phyloP scores from a whole-genome alignment of 176 grass and related monocot genomes.

The Lolium perenne region DNA sequence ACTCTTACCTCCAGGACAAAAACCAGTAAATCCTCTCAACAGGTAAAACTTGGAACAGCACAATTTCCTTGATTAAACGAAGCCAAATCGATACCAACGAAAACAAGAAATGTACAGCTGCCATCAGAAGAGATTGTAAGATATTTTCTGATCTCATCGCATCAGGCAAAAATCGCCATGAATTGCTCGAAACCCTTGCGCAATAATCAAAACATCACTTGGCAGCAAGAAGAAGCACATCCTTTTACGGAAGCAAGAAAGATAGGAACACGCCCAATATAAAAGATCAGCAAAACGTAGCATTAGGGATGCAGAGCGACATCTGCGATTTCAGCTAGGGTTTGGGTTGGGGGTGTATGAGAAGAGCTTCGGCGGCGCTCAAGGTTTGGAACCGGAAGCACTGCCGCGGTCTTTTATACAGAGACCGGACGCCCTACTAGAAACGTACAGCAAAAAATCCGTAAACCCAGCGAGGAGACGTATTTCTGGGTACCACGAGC shows the following conservation, averaged over 20 bases:
- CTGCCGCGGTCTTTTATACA: not conserved
- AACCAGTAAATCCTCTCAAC: not conserved
- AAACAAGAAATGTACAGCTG: not conserved
- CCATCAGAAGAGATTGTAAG: constrained; percentile 52
- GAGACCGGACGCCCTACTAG: no score
- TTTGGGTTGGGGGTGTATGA: not conserved
- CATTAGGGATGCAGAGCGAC: not conserved
- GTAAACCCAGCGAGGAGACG: not conserved
- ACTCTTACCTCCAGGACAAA: not conserved
- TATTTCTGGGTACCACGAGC: accelerated
- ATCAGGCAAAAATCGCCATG: constrained; percentile 46
- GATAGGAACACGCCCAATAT: not conserved
- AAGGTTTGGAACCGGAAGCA: not conserved
- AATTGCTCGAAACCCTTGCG: constrained; percentile 75
- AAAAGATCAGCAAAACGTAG: not conserved
- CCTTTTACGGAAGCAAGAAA: not conserved
- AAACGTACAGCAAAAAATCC: not conserved
- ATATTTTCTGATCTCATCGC: constrained; percentile 60
- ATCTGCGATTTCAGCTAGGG: not conserved
- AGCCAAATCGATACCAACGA: not conserved
- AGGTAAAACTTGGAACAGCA: not conserved
- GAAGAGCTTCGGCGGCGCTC: not conserved
- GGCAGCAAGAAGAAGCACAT: constrained; percentile 33
- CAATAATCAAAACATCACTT: constrained; percentile 70
- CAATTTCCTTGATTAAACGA: not conserved